Percentiles rank a stretch among this genome's conserved stretches.
Conservation (phyloP, 1,139 yeast species). For the Yamadazyma songkhlaensis region DNA sequence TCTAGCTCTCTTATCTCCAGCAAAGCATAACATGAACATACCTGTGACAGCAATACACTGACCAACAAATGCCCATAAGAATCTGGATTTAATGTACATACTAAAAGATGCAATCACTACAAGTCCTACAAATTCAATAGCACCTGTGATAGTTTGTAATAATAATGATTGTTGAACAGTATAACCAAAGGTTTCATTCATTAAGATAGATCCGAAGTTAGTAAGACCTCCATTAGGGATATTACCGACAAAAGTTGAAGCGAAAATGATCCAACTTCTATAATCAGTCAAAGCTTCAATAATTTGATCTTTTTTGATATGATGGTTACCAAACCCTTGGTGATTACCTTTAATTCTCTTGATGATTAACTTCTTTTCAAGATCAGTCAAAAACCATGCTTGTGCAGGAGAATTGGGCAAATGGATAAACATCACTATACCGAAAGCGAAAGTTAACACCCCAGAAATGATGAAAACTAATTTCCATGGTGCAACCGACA, state of each 20-base stretch:
- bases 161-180: slow-evolving; percentile 23
- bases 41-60: slow-evolving; percentile 36
- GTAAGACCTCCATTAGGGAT: slow-evolving; percentile 41
- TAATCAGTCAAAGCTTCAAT: slow-evolving; percentile 49
- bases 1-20: slow-evolving; percentile 28
- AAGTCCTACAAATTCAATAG: slow-evolving; percentile 42
- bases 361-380: slow-evolving; percentile 42
- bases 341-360: slow-evolving; percentile 36
- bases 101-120: slow-evolving; percentile 27
- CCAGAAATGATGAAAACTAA: slow-evolving; percentile 32
- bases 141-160: slow-evolving; percentile 36
- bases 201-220: slow-evolving; percentile 44
- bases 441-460: slow-evolving; percentile 24
- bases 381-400: slow-evolving; percentile 40
- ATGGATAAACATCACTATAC: slow-evolving; percentile 20
- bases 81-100: slow-evolving; percentile 30
- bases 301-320: slow-evolving; percentile 53
- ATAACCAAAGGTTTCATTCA: slow-evolving; percentile 44
- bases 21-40: slow-evolving; percentile 49
- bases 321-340: slow-evolving; percentile 57
- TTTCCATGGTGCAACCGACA: slow-evolving; percentile 28
- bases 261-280: slow-evolving; percentile 41
- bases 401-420: slow-evolving; percentile 29
- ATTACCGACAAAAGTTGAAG: slow-evolving; percentile 24
- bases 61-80: slow-evolving; percentile 43